phyloP scores from a whole-genome alignment of 129 eudicot species.

The Helianthus tuberosus region DNA sequence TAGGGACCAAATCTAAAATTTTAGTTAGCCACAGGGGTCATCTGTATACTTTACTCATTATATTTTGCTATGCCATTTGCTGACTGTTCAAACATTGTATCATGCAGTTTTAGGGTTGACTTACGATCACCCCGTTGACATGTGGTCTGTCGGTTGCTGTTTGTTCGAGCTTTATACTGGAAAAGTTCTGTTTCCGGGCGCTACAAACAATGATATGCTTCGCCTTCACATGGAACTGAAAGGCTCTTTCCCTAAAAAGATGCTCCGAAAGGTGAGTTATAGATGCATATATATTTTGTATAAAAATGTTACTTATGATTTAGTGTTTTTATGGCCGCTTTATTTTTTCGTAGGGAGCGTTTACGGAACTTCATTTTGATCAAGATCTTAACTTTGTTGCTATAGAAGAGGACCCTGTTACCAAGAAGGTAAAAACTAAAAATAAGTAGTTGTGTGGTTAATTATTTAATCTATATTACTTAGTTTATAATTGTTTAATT shows the following conservation, averaged over 20 bases:
- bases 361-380: conserved; percentile 11
- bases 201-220: conserved; percentile 98
- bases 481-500: conserved; percentile 1
- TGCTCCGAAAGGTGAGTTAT: conserved; percentile 86
- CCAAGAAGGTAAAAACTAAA: conserved; percentile 66
- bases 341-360: conserved; percentile 74
- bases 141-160: conserved; percentile 99
- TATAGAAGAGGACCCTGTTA: conserved; percentile 76
- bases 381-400: conserved; percentile 20
- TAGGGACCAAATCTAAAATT: no score
- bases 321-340: conserved; percentile 7
- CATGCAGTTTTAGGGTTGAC: conserved; percentile 85
- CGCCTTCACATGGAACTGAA: conserved; percentile 98
- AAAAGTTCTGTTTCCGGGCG: conserved; percentile 92
- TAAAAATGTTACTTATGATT: neutral
- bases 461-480: neutral
- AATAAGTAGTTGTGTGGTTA: neutral
- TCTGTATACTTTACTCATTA: neutral
- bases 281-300: neutral
- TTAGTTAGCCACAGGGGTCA: no score
- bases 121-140: conserved; percentile 97
- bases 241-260: conserved; percentile 93
- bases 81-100: conserved; percentile 15
- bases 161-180: conserved; percentile 93
- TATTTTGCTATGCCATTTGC: neutral